Conservation (phyloP, 176 grass and related monocot species). For the Neostapfia colusana region DNA sequence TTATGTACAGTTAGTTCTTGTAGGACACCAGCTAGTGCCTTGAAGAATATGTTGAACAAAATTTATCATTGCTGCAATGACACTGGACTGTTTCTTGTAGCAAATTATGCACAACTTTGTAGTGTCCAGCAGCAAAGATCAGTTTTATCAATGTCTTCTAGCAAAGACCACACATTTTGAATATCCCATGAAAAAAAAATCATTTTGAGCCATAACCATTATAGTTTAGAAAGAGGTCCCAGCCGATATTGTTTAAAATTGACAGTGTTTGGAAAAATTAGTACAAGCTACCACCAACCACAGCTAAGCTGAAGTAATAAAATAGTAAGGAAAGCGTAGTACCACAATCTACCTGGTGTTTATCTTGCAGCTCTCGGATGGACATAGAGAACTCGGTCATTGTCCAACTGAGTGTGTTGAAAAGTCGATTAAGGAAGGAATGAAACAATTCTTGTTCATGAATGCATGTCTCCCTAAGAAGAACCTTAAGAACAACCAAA, state of each 20-base stretch:
- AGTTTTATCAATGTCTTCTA: not conserved
- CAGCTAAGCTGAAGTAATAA: not conserved
- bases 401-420: conserved; percentile 86
- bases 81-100: not conserved
- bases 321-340: not conserved
- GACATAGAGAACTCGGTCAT: conserved; percentile 93
- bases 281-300: not conserved
- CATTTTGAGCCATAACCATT: not conserved
- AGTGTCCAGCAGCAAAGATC: not conserved
- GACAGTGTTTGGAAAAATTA: not conserved
- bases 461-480: conserved; percentile 67
- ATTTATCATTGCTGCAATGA: not conserved
- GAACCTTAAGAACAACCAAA: conserved; percentile 53
- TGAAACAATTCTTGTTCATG: conserved; percentile 73
- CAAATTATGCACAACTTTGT: not conserved
- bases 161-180: not conserved
- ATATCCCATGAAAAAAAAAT: not conserved
- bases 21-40: not conserved
- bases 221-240: not conserved
- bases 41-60: not conserved
- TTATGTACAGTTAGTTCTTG: not conserved
- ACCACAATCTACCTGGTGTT: conserved; percentile 52
- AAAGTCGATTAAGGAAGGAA: conserved; percentile 81
- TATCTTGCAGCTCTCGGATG: conserved; percentile 95
- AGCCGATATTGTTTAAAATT: not conserved